Percentiles rank a stretch among this genome's conserved stretches.
These are phyloP conservation scores for Aspergillus transmontanensis DNA, from an alignment of 2,329 filamentous ascomycete species.

Conservation along the genomic window DNA sequence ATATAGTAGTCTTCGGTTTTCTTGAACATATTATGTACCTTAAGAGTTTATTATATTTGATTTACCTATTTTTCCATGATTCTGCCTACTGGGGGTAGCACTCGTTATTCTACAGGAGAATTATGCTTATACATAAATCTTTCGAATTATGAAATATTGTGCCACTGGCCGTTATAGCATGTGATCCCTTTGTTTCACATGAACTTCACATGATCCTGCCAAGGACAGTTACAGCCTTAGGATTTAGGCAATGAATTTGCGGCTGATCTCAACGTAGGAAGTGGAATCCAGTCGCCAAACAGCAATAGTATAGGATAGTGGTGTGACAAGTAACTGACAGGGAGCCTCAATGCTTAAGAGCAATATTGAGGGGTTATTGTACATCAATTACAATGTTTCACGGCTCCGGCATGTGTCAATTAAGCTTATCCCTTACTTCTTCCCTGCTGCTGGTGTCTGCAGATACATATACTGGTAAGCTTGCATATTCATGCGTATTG, in stretches of 20 bases:
- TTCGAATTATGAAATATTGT: background rate
- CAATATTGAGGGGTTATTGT: too few relatives aligned
- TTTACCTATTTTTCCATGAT: background rate
- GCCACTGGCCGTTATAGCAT: background rate
- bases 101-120: too few relatives aligned
- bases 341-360: too few relatives aligned
- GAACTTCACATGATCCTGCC: background rate
- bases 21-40: conserved; percentile 10
- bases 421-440: too few relatives aligned
- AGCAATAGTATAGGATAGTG: background rate
- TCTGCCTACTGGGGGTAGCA: too few relatives aligned
- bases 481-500: background rate
- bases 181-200: background rate
- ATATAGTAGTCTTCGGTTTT: conserved; percentile 6
- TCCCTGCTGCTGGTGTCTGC: too few relatives aligned
- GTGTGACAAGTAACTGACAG: background rate
- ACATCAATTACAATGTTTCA: too few relatives aligned
- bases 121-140: too few relatives aligned
- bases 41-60: conserved; percentile 7
- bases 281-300: too few relatives aligned
- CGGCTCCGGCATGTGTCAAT: too few relatives aligned
- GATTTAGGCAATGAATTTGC: background rate
- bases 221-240: background rate
- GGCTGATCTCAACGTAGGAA: background rate
- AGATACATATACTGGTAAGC: too few relatives aligned